A percentile compares a stretch with the other conserved stretches of the same genome.
Conservation (phyloP, 192 early-diverging fungal species). For the Backusella sp. region DNA sequence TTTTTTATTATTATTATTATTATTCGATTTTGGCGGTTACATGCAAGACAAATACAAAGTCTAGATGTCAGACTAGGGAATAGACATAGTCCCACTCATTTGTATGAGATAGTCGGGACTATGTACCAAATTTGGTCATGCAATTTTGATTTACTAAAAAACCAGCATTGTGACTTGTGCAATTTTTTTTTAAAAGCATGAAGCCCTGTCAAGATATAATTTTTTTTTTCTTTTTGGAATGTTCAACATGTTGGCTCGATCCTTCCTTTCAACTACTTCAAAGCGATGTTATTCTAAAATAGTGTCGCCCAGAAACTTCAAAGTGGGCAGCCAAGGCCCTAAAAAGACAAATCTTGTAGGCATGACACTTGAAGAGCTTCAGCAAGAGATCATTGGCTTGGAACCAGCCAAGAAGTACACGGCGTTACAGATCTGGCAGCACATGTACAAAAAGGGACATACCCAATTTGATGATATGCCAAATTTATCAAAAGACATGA, state of each 20-base stretch:
- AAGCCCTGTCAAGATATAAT: slow-evolving; percentile 1
- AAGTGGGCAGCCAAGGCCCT: neutral
- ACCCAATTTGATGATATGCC: slow-evolving; percentile 68
- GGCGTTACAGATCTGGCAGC: slow-evolving; percentile 42
- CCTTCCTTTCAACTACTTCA: neutral
- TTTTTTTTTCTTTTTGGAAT: neutral
- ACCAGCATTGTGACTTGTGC: too few species aligned
- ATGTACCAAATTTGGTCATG: too few species aligned
- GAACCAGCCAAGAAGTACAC: slow-evolving; percentile 40
- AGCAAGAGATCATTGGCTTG: slow-evolving; percentile 30
- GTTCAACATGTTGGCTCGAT: neutral
- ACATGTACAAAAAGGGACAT: slow-evolving; percentile 52
- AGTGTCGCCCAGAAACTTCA: slow-evolving; percentile 7
- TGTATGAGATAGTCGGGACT: too few species aligned
- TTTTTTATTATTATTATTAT: too few species aligned
- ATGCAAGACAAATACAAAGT: too few species aligned
- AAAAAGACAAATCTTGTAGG: slow-evolving; percentile 49
- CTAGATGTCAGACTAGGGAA: too few species aligned
- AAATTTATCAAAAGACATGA: slow-evolving; percentile 52
- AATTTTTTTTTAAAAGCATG: neutral
- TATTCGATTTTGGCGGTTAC: too few species aligned
- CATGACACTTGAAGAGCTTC: slow-evolving; percentile 31
- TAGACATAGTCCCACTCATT: too few species aligned
- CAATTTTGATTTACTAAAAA: too few species aligned
- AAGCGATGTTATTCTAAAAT: slow-evolving; percentile 10